Conservation (phyloP, 805 yeast species). For the Candida tallmaniae region DNA sequence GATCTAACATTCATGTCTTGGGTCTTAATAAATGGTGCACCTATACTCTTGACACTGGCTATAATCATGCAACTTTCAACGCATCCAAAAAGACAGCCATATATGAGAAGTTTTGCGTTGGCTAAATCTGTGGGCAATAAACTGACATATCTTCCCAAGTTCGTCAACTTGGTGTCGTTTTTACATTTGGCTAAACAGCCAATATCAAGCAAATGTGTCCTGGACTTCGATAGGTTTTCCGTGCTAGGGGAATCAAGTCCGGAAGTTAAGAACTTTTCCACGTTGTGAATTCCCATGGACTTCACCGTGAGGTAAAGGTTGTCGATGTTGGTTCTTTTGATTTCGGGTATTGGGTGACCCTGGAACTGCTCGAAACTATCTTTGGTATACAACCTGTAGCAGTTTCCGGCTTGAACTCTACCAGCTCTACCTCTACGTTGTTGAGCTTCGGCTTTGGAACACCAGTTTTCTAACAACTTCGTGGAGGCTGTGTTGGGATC, state of each 20-base stretch:
- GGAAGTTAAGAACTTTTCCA: constrained; percentile 58
- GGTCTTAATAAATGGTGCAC: constrained; percentile 66
- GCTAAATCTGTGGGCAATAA: constrained; percentile 81
- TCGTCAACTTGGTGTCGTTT: constrained; percentile 42
- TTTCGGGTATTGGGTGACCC: constrained; percentile 82
- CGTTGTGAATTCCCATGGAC: constrained; percentile 80
- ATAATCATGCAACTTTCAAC: constrained; percentile 71
- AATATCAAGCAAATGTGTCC: constrained; percentile 51
- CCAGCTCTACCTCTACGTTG: constrained; percentile 99
- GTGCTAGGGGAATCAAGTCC: constrained; percentile 82
- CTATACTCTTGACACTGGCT: constrained; percentile 72
- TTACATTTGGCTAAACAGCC: constrained; percentile 58
- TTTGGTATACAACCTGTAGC: constrained; percentile 74
- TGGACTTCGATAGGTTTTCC: constrained; percentile 48
- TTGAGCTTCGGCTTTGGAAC: constrained; percentile 81
- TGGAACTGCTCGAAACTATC: constrained; percentile 55
- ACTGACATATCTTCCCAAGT: constrained; percentile 76
- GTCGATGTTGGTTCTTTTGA: constrained; percentile 77
- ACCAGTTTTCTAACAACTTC: constrained; percentile 74
- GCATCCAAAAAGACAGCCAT: constrained; percentile 80
- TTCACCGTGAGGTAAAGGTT: constrained; percentile 79
- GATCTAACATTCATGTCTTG: constrained; percentile 68
- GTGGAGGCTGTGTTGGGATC: constrained; percentile 67
- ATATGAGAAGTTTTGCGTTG: constrained; percentile 76
- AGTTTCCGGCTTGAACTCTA: constrained; percentile 78